Percentiles rank a stretch among this genome's conserved stretches.
Conservation (phyloP, 495 filamentous ascomycete genomes). For the Podospora sp. region DNA sequence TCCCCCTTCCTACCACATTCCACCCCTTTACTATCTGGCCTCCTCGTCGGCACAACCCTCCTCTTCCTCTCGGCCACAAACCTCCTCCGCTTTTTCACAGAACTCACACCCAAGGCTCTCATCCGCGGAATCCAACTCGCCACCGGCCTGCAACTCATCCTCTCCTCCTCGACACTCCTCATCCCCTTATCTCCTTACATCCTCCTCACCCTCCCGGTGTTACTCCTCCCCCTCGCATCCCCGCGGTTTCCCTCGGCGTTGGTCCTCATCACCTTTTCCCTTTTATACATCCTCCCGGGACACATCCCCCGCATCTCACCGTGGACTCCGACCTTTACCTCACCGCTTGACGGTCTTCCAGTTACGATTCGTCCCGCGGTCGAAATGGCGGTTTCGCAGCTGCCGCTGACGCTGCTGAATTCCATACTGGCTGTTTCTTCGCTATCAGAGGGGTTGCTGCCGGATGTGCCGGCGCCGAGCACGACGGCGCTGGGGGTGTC, state of each 20-base stretch:
- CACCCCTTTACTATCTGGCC: conserved; percentile 76
- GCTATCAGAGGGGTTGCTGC: conserved; percentile 73
- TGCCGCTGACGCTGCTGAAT: conserved; percentile 89
- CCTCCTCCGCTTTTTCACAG: conserved; percentile 66
- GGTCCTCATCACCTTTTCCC: neutral
- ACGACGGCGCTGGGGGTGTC: conserved; percentile 73
- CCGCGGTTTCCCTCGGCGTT: neutral
- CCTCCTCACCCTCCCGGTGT: conserved; percentile 54
- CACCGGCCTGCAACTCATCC: conserved; percentile 76
- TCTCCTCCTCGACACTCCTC: conserved; percentile 67
- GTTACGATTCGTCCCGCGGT: conserved; percentile 25
- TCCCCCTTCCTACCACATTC: conserved; percentile 58
- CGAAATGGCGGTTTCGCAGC: conserved; percentile 72
- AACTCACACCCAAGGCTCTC: conserved; percentile 78
- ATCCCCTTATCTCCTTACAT: conserved; percentile 60
- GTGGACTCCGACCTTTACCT: neutral
- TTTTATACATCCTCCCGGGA: neutral
- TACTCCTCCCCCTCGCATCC: conserved; percentile 15
- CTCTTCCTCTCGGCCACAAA: conserved; percentile 77
- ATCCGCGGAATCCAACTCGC: conserved; percentile 95
- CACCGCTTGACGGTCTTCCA: neutral
- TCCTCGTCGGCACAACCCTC: conserved; percentile 72
- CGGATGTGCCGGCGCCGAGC: conserved; percentile 59
- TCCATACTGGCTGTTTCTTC: conserved; percentile 83
- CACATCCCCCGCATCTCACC: neutral